These are phyloP conservation scores for Cordia subcordata DNA, from an alignment of 257 asterid genomes.

Conservation along the genomic window DNA sequence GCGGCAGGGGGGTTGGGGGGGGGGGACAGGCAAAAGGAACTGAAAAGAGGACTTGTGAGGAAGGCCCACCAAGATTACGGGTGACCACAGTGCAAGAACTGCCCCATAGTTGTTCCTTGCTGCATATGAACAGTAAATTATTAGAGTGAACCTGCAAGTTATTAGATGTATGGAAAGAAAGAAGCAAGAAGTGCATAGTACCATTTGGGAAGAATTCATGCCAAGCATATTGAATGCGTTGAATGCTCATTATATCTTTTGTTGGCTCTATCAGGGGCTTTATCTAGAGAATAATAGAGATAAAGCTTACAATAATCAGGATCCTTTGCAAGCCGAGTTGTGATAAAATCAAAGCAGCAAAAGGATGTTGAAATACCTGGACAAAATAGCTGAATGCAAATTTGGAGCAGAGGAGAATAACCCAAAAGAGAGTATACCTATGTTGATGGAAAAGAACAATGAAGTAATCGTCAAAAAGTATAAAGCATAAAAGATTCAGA, in stretches of 20 bases:
- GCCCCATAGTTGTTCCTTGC: slow-evolving; percentile 71
- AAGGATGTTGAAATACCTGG: slow-evolving; percentile 53
- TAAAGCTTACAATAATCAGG: slow-evolving; percentile 11
- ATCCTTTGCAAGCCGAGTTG: not conserved
- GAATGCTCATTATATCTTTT: slow-evolving; percentile 66
- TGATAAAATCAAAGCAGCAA: slow-evolving; percentile 3
- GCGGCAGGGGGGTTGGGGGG: too few species aligned
- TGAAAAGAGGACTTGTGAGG: slow-evolving; percentile 17
- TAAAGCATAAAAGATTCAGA: slow-evolving; percentile 10
- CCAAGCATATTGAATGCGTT: slow-evolving; percentile 74
- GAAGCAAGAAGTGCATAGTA: slow-evolving; percentile 19
- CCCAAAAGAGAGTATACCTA: slow-evolving; percentile 96
- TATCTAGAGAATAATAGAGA: slow-evolving; percentile 50
- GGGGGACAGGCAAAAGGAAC: not conserved
- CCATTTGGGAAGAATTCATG: slow-evolving; percentile 93
- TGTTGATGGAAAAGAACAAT: slow-evolving; percentile 14
- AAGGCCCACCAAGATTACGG: slow-evolving; percentile 68
- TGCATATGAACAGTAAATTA: slow-evolving; percentile 38
- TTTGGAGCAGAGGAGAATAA: slow-evolving; percentile 70
- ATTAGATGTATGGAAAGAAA: slow-evolving; percentile 12
- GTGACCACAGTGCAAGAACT: slow-evolving; percentile 73
- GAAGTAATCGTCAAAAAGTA: slow-evolving; percentile 15
- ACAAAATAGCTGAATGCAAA: slow-evolving; percentile 73
- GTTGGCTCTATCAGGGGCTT: slow-evolving; percentile 88
- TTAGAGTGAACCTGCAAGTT: slow-evolving; percentile 17